Conservation (phyloP, 148 eudicot genomes). For the Vaccinium darrowii region DNA sequence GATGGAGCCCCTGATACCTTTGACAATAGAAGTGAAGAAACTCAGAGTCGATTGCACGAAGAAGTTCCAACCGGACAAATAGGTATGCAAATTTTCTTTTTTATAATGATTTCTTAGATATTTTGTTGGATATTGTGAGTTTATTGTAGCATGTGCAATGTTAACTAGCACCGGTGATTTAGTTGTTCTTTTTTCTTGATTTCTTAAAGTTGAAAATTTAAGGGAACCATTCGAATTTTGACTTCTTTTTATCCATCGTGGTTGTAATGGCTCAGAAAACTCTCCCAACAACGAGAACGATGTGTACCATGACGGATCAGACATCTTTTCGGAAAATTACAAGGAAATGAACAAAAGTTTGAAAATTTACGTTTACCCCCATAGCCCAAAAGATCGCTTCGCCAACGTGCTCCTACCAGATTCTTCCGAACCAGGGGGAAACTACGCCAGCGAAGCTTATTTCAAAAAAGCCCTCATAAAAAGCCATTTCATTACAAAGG, state of each 20-base stretch:
- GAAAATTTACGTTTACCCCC: conserved; percentile 78
- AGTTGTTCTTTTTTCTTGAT: too few species aligned
- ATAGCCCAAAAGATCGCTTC: conserved; percentile 49
- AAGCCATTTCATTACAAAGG: conserved; percentile 69
- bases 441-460: conserved; percentile 86
- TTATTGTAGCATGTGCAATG: neutral
- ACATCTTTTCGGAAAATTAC: conserved; percentile 53
- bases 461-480: conserved; percentile 62
- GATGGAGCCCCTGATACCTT: neutral
- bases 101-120: neutral
- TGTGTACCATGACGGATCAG: conserved; percentile 50
- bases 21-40: neutral
- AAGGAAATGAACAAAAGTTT: conserved; percentile 59
- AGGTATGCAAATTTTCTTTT: neutral
- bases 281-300: conserved; percentile 19
- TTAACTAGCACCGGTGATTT: neutral
- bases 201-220: too few species aligned
- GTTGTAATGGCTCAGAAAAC: conserved; percentile 10
- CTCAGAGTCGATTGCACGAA: neutral
- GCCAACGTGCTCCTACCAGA: conserved; percentile 62
- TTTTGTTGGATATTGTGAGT: neutral
- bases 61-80: neutral
- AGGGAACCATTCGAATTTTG: too few species aligned
- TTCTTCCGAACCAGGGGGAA: conserved; percentile 53
- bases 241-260: neutral